Evolutionary conservation across 306 rosid species (phyloP).

Genomic region (Lupinus albus): DNA sequence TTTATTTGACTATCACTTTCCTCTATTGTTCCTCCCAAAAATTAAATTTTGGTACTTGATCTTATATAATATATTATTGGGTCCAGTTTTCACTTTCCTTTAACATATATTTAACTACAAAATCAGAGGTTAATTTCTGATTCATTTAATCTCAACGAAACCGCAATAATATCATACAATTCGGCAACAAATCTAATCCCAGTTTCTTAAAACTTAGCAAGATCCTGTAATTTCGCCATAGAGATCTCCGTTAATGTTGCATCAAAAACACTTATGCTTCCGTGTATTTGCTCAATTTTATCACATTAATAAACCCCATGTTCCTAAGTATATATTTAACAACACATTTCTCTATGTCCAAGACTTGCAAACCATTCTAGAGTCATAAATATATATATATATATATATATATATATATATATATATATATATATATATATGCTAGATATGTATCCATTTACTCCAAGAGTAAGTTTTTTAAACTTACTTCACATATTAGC

Average conservation of each 20-base stretch:
- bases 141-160: not conserved
- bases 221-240: constrained; percentile 36
- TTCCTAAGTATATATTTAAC: constrained; percentile 13
- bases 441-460: too few relatives aligned
- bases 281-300: not conserved
- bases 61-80: too few relatives aligned
- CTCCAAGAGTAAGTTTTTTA: too few relatives aligned
- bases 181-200: not conserved
- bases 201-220: not conserved
- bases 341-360: constrained; percentile 18
- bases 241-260: not conserved
- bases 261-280: constrained; percentile 3
- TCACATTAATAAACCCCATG: constrained; percentile 27
- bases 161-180: not conserved
- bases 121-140: not conserved
- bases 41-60: too few relatives aligned
- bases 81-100: not conserved
- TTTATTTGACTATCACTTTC: too few relatives aligned
- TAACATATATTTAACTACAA: not conserved
- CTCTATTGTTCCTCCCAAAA: too few relatives aligned
- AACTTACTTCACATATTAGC: too few relatives aligned
- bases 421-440: too few relatives aligned
- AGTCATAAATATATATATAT: too few relatives aligned
- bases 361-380: constrained; percentile 4
- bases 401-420: too few relatives aligned